Conservation (phyloP, 2,329 filamentous ascomycete genomes). For the Apiospora sp. region DNA sequence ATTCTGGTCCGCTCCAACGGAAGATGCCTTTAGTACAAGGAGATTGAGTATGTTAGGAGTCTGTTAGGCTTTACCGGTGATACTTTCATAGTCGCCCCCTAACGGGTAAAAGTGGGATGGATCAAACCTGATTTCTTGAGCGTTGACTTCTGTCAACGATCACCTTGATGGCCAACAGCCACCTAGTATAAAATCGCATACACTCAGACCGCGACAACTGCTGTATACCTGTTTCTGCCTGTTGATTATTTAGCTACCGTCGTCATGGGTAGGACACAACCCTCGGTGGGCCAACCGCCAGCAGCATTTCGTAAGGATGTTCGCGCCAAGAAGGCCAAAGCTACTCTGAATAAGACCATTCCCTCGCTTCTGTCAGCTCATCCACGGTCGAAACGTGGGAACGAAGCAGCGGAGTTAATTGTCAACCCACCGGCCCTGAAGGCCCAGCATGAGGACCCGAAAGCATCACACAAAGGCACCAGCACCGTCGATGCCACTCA, state of each 20-base stretch:
- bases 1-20: too few relatives aligned
- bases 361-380: conserved; percentile 62
- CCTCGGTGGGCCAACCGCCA: conserved; percentile 39
- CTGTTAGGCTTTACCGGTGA: neutral
- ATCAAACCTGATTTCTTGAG: neutral
- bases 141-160: neutral
- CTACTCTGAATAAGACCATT: conserved; percentile 66
- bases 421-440: conserved; percentile 38
- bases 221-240: neutral
- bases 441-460: neutral
- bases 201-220: neutral
- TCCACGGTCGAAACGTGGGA: conserved; percentile 61
- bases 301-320: conserved; percentile 42
- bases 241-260: neutral
- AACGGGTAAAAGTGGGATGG: neutral
- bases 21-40: too few relatives aligned
- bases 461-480: neutral
- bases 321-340: conserved; percentile 61
- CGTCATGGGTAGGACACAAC: conserved; percentile 42
- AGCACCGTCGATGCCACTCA: neutral
- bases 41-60: too few relatives aligned
- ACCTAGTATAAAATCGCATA: neutral
- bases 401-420: conserved; percentile 59
- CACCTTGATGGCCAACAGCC: conserved; percentile 2
- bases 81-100: neutral